phyloP scores from a whole-genome alignment of 2,329 filamentous ascomycete species.

The Phoma sp. region DNA sequence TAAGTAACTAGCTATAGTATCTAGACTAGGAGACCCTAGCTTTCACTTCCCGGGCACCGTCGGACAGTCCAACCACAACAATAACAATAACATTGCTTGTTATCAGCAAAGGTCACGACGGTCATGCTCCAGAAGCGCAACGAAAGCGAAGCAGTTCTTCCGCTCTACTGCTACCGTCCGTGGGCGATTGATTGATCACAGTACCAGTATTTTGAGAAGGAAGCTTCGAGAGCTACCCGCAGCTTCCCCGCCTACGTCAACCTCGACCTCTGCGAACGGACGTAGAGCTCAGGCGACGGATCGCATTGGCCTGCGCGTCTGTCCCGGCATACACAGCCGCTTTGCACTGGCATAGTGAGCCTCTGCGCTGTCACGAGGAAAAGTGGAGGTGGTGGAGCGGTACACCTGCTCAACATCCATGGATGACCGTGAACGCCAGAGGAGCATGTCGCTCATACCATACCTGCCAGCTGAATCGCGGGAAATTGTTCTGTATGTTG shows the following conservation, averaged over 20 bases:
- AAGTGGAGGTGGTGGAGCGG: slow-evolving; percentile 13
- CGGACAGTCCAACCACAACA: slow-evolving; percentile 22
- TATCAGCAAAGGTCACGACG: slow-evolving; percentile 23
- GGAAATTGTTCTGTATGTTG: slow-evolving; percentile 78
- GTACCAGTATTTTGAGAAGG: neutral
- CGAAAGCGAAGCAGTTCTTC: slow-evolving; percentile 20
- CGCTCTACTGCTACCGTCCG: slow-evolving; percentile 9
- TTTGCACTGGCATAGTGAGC: slow-evolving; percentile 14
- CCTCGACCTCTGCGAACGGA: slow-evolving; percentile 2
- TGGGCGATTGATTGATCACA: slow-evolving; percentile 26
- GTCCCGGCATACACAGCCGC: neutral
- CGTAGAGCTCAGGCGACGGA: neutral
- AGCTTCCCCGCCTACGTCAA: slow-evolving; percentile 32
- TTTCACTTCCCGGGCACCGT: slow-evolving; percentile 21
- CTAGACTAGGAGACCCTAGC: slow-evolving; percentile 19
- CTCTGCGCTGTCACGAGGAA: slow-evolving; percentile 13
- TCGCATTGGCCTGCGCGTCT: slow-evolving; percentile 8
- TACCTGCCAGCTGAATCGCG: slow-evolving; percentile 75
- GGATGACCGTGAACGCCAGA: slow-evolving; percentile 40
- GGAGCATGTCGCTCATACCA: slow-evolving; percentile 73
- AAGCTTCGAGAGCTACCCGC: slow-evolving; percentile 15
- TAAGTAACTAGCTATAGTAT: slow-evolving; percentile 3
- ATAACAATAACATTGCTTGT: slow-evolving; percentile 30
- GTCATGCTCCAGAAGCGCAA: slow-evolving; percentile 21
- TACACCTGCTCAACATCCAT: slow-evolving; percentile 21